phyloP scores from a whole-genome alignment of 441 rosid genomes.

The Populus hybrid region DNA sequence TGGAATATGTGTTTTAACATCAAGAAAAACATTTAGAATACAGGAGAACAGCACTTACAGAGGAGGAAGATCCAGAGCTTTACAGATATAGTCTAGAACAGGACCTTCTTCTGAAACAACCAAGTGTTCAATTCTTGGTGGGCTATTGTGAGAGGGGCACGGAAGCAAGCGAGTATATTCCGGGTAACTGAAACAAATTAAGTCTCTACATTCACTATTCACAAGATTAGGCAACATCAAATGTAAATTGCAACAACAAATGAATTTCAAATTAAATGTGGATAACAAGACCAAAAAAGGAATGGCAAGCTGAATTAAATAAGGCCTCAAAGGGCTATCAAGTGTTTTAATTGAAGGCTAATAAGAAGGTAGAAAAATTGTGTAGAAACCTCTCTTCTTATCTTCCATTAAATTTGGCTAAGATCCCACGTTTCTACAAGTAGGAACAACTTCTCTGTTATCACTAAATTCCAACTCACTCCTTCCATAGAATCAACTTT shows the following conservation, averaged over 20 bases:
- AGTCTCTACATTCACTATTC: background rate
- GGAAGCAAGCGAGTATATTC: slow-evolving; percentile 72
- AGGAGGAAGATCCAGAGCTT: slow-evolving; percentile 71
- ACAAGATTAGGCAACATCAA: background rate
- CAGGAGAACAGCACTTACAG: slow-evolving; percentile 47
- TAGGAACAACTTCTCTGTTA: background rate
- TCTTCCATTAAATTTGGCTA: background rate
- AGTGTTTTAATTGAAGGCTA: background rate
- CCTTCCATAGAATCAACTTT: background rate
- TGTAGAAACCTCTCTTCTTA: background rate
- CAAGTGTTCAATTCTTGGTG: slow-evolving; percentile 78
- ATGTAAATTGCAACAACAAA: background rate
- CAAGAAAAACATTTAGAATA: slow-evolving; percentile 18
- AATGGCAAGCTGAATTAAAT: background rate
- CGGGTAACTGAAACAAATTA: slow-evolving; percentile 40
- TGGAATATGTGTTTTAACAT: background rate
- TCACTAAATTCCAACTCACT: background rate
- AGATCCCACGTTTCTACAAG: background rate
- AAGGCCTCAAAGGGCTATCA: background rate
- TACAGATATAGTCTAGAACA: slow-evolving; percentile 53
- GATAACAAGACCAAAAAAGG: background rate
- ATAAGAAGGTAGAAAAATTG: background rate
- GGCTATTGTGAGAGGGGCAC: slow-evolving; percentile 50
- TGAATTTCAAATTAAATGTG: background rate
- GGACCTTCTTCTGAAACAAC: slow-evolving; percentile 67